Evolutionary conservation across 1,284 basidiomycete species (phyloP), one percentile per base, ranked within the genome.

Genomic region (Apiotrichum brassicae): DNA sequence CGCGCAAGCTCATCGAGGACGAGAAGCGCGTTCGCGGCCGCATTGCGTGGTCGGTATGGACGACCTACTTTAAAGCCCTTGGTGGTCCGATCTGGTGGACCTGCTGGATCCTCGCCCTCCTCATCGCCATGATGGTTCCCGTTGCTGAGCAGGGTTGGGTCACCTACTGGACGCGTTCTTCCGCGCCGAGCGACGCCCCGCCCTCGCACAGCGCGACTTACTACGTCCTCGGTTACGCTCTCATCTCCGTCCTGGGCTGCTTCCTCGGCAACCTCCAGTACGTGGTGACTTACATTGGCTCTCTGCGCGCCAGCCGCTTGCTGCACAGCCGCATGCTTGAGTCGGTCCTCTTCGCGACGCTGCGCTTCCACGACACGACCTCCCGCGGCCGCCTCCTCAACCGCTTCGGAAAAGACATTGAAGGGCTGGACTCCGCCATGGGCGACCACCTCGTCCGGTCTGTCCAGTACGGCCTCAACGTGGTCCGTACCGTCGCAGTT

Each of bases 341-440:
- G 66, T 75, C 84, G 0, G 84, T 97, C 11, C 76, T 98, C 1
- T 92, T 92, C 60, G 91, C 93, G 1, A 83, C 89, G 36, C 83
- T 95, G 45, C 82, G 91, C 23, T 95, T 95, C 79, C 92, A 94
- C 64, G 92, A 97, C 65, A 95, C 90, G 0, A 83, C 90, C 4
- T 87, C 85, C 43, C 81, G 88, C 39, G 91, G 91, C 7, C 81
- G 89, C 13, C 75, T 93, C 7, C 74, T 93, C 33, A 93, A 94
- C 66, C 79, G 91, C 33, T 94, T 95, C 61, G 88, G 90, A 35
- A 94, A 95, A 68, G 92, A 95, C 66, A 88, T 94, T 52, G 91
- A 95, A 76, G 86, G 85, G 23, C 82, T 94, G 44, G 91, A 97
- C 68, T 90, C 87, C 54, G 82, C 72, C 49, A 79, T 91, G 52